phyloP scores from a whole-genome alignment of 2,329 filamentous ascomycete genomes.

The Ascochyta rabiei region DNA sequence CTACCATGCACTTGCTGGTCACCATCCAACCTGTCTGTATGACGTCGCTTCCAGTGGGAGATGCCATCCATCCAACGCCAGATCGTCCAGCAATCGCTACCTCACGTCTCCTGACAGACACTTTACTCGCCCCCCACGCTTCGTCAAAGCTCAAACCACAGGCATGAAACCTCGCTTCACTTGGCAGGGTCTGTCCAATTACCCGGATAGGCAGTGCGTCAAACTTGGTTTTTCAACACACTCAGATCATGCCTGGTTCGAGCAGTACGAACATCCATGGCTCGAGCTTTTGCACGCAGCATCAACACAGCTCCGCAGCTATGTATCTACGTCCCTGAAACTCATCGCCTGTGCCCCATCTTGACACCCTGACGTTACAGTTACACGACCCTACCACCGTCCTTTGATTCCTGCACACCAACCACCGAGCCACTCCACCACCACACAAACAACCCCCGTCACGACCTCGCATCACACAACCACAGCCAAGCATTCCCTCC shows the following conservation, averaged over 20 bases:
- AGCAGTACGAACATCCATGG: background rate
- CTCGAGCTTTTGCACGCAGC: background rate
- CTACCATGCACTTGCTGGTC: background rate
- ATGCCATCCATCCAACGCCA: background rate
- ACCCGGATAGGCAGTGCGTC: slow-evolving; percentile 3
- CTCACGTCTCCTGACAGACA: background rate
- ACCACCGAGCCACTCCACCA: background rate
- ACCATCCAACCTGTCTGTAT: slow-evolving; percentile 8
- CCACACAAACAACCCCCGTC: background rate
- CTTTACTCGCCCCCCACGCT: background rate
- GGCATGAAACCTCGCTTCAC: slow-evolving; percentile 13
- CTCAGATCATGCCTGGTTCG: background rate
- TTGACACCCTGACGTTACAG: background rate
- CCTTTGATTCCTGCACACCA: background rate
- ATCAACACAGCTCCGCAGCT: background rate
- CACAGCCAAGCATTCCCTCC: slow-evolving; percentile 22
- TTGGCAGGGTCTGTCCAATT: slow-evolving; percentile 18
- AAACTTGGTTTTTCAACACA: background rate
- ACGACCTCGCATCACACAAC: slow-evolving; percentile 4
- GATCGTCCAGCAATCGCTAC: background rate
- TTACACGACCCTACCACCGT: background rate
- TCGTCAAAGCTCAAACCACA: slow-evolving; percentile 9
- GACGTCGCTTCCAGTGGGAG: slow-evolving; percentile 5
- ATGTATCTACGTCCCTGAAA: background rate
- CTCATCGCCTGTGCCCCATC: background rate